phyloP scores from a whole-genome alignment of 495 filamentous ascomycete genomes.

The Sporormia fimetaria region DNA sequence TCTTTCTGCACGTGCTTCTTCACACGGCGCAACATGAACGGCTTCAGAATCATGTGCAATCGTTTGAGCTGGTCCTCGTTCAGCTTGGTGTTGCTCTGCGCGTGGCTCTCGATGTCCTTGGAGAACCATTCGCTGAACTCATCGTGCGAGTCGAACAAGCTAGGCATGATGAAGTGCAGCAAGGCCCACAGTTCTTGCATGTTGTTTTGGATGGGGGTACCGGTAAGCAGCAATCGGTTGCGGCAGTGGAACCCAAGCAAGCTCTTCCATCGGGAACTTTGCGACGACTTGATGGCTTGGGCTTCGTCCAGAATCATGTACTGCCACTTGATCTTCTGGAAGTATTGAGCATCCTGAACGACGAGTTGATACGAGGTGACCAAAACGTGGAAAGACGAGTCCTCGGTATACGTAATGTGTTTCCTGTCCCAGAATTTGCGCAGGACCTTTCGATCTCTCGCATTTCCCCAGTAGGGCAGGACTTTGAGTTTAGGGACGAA shows the following conservation, averaged over 20 bases:
- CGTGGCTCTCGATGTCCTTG: conserved; percentile 97
- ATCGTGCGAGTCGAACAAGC: conserved; percentile 93
- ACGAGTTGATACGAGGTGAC: conserved; percentile 97
- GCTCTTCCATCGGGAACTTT: conserved; percentile 93
- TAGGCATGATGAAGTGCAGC: conserved; percentile 98
- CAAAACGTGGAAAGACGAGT: conserved; percentile 88
- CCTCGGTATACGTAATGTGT: conserved; percentile 85
- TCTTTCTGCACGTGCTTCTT: conserved; percentile 99
- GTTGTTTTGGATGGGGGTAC: conserved; percentile 98
- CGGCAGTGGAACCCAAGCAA: conserved; percentile 89
- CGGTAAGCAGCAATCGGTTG: conserved; percentile 86
- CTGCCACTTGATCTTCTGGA: conserved; percentile 98
- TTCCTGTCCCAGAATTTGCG: conserved; percentile 99
- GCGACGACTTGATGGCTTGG: conserved; percentile 96
- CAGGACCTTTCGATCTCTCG: conserved; percentile 87
- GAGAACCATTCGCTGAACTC: conserved; percentile 99
- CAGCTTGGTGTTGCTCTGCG: conserved; percentile 95
- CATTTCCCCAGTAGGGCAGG: conserved; percentile 92
- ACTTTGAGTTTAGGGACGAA: conserved; percentile 93
- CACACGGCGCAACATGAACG: conserved; percentile 97
- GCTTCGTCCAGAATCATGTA: conserved; percentile 99
- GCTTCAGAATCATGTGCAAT: conserved; percentile 97
- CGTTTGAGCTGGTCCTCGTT: conserved; percentile 95
- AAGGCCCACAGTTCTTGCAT: conserved; percentile 99
- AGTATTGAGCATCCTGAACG: conserved; percentile 88